These are phyloP conservation scores for Lactifluus piperatus DNA, from an alignment of 768 basidiomycete genomes.

Conservation along the genomic window DNA sequence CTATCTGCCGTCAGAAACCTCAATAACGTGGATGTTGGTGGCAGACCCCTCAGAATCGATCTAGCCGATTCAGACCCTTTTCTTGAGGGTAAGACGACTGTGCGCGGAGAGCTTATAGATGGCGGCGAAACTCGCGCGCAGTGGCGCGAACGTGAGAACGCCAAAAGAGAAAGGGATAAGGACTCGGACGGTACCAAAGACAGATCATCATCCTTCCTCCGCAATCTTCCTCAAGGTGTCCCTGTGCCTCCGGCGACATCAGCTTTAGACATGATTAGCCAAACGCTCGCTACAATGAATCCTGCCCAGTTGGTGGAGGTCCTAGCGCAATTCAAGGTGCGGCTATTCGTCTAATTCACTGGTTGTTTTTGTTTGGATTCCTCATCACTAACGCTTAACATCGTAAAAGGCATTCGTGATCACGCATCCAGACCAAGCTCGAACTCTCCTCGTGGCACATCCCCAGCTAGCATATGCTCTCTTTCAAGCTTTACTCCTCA, in stretches of 20 bases:
- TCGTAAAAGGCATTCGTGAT: conserved; percentile 75
- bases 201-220: conserved; percentile 39
- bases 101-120: conserved; percentile 73
- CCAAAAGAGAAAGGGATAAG: conserved; percentile 2
- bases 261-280: conserved; percentile 75
- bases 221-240: conserved; percentile 65
- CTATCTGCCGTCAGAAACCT: conserved; percentile 92
- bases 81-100: conserved; percentile 83
- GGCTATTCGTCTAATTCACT: conserved; percentile 18
- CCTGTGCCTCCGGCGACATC: conserved; percentile 62
- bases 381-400: not conserved
- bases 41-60: conserved; percentile 88
- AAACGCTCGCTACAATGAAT: conserved; percentile 75
- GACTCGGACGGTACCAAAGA: conserved; percentile 30
- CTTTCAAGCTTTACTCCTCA: conserved; percentile 87
- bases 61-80: conserved; percentile 90
- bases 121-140: conserved; percentile 50
- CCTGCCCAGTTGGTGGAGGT: conserved; percentile 87
- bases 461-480: conserved; percentile 95
- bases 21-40: conserved; percentile 86
- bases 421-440: conserved; percentile 85
- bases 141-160: conserved; percentile 42
- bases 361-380: not conserved
- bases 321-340: conserved; percentile 95
- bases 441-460: conserved; percentile 65